Conservation (phyloP, 257 asterid genomes). For the Lantana camara region DNA sequence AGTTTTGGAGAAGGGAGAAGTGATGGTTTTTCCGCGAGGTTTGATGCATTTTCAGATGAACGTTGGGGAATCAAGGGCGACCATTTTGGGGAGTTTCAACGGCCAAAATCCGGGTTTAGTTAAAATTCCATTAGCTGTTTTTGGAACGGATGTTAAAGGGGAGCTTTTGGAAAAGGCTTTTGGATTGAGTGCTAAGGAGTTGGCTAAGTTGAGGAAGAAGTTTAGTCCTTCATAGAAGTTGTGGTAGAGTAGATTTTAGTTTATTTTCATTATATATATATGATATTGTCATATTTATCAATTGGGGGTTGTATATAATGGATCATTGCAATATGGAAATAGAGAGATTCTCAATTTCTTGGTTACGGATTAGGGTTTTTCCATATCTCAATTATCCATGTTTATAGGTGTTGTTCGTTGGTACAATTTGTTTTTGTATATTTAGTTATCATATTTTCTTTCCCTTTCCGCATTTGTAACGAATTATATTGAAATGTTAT, state of each 20-base stretch:
- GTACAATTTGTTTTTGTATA: too few relatives aligned
- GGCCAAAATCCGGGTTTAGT: conserved; percentile 82
- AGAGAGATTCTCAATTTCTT: too few relatives aligned
- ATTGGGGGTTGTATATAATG: too few relatives aligned
- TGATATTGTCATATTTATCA: neutral
- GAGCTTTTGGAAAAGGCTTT: conserved; percentile 72
- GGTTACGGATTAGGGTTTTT: too few relatives aligned
- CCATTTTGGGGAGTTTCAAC: conserved; percentile 68
- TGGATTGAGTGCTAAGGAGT: conserved; percentile 62
- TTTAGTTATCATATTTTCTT: too few relatives aligned
- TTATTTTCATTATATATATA: too few relatives aligned
- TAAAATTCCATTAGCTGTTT: conserved; percentile 62
- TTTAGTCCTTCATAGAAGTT: conserved; percentile 34
- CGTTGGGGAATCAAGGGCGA: conserved; percentile 51
- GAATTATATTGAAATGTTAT: too few relatives aligned
- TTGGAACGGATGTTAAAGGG: conserved; percentile 60
- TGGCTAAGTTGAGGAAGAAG: conserved; percentile 63
- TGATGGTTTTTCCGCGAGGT: conserved; percentile 82
- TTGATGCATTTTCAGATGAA: conserved; percentile 83
- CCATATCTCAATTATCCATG: too few relatives aligned
- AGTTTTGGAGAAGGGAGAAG: conserved; percentile 75
- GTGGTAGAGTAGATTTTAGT: neutral
- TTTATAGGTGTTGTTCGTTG: too few relatives aligned
- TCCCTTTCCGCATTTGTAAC: too few relatives aligned
- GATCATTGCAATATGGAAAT: too few relatives aligned